A percentile compares a stretch with the other conserved stretches of the same genome.
Conservation (phyloP, 2,329 filamentous ascomycete species). For the Coniochaeta ligniaria region DNA sequence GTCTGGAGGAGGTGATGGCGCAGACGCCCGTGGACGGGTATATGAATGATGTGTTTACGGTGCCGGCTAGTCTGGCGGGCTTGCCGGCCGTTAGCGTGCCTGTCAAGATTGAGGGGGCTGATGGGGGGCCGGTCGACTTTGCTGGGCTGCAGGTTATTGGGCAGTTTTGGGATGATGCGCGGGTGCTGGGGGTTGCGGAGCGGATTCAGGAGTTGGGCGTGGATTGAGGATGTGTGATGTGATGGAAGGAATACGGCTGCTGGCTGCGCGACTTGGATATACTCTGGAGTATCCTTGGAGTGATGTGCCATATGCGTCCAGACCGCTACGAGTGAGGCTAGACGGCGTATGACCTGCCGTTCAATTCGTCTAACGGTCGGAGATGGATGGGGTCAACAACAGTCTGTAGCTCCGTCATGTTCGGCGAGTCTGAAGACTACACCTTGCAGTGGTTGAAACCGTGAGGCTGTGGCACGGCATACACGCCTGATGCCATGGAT, state of each 20-base stretch:
- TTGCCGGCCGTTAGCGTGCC: slow-evolving; percentile 85
- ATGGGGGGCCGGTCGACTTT: slow-evolving; percentile 26
- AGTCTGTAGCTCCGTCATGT: too few species aligned
- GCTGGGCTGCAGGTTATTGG: slow-evolving; percentile 69
- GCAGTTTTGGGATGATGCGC: slow-evolving; percentile 71
- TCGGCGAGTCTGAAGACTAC: too few species aligned
- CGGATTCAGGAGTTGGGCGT: not conserved
- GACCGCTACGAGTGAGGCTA: too few species aligned
- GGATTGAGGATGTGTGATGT: not conserved
- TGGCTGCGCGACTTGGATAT: not conserved
- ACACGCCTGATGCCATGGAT: too few species aligned
- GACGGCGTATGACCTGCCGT: too few species aligned
- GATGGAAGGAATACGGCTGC: not conserved
- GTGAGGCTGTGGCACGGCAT: too few species aligned
- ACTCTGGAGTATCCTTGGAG: too few species aligned
- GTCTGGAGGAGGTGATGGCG: slow-evolving; percentile 38
- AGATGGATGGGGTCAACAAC: too few species aligned
- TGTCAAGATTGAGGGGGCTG: slow-evolving; percentile 32
- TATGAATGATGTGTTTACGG: slow-evolving; percentile 91
- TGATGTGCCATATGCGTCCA: too few species aligned
- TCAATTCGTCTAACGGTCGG: too few species aligned
- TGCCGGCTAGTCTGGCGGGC: slow-evolving; percentile 87
- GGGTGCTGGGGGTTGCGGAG: slow-evolving; percentile 52
- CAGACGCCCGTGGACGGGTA: slow-evolving; percentile 65
- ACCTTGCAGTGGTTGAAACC: too few species aligned